These are phyloP conservation scores for Bipolaris cookei DNA, from an alignment of 2,329 filamentous ascomycete genomes.

Conservation along the genomic window DNA sequence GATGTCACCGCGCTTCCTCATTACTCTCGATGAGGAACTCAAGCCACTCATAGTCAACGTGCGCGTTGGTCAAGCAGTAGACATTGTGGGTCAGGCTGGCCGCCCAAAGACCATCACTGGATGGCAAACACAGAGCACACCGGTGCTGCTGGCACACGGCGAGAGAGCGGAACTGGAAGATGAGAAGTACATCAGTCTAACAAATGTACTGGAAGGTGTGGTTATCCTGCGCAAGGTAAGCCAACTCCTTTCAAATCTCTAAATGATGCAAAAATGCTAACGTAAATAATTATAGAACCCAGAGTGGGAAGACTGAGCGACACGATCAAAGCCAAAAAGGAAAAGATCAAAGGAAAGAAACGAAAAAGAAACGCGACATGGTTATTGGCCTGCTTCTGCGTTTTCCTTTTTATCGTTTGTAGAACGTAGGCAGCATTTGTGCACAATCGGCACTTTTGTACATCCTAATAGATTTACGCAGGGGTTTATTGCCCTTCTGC, in stretches of 20 bases:
- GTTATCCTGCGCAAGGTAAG: constrained; percentile 96
- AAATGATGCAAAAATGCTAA: constrained; percentile 16
- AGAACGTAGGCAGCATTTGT: constrained; percentile 19
- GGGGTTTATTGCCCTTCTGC: not conserved
- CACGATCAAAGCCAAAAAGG: not conserved
- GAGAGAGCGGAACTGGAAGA: constrained; percentile 97
- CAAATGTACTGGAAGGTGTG: constrained; percentile 88
- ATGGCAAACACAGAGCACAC: constrained; percentile 99
- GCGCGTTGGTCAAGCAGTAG: constrained; percentile 94
- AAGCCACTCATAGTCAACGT: constrained; percentile 95
- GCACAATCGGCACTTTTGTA: constrained; percentile 19
- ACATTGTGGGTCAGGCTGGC: constrained; percentile 96
- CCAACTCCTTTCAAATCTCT: constrained; percentile 1
- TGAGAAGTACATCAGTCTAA: constrained; percentile 93
- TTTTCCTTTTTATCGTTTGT: not conserved
- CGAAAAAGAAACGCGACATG: constrained; percentile 9
- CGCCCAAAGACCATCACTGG: constrained; percentile 98
- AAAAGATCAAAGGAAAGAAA: not conserved
- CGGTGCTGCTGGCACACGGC: constrained; percentile 89
- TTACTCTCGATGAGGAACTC: constrained; percentile 93
- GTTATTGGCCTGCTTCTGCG: not conserved
- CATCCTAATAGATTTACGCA: constrained; percentile 41
- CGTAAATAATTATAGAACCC: constrained; percentile 48
- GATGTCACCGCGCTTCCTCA: constrained; percentile 95
- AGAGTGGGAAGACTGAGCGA: constrained; percentile 52